Evolutionary conservation across 345 rosid genomes (phyloP).

Genomic region (Rhodamnia rubescens): DNA sequence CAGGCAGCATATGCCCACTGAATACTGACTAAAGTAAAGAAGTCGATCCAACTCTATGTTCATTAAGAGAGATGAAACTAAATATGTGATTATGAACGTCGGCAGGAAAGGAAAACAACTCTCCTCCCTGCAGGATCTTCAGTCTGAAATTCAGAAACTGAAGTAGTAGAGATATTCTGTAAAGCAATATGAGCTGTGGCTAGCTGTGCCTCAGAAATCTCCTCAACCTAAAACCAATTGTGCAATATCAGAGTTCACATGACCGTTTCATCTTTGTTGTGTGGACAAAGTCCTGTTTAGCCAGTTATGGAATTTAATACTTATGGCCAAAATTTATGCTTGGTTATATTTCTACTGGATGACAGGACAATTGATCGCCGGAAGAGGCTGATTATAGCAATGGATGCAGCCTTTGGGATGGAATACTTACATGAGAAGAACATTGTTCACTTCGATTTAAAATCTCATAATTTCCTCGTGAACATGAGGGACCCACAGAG

Average conservation of each 20-base stretch:
- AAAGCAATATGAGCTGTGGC: neutral
- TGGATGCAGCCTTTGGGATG: slow-evolving; percentile 42
- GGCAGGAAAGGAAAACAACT: neutral
- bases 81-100: neutral
- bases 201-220: neutral
- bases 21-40: neutral
- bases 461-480: slow-evolving; percentile 27
- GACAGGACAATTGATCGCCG: slow-evolving; percentile 34
- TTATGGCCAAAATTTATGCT: neutral
- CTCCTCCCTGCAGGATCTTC: neutral
- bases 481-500: slow-evolving; percentile 32
- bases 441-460: slow-evolving; percentile 38
- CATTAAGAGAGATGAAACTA: neutral
- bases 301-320: neutral
- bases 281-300: neutral
- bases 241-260: neutral
- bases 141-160: neutral
- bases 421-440: slow-evolving; percentile 32
- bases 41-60: neutral
- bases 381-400: slow-evolving; percentile 31
- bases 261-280: neutral
- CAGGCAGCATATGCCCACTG: neutral
- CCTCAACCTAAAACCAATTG: neutral
- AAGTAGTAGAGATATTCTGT: neutral
- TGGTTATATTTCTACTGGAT: neutral